A percentile compares a stretch with the other conserved stretches of the same genome.
Evolutionary conservation across 2,329 filamentous ascomycete genomes (phyloP).

Genomic region (Paecilomyces niveus): DNA sequence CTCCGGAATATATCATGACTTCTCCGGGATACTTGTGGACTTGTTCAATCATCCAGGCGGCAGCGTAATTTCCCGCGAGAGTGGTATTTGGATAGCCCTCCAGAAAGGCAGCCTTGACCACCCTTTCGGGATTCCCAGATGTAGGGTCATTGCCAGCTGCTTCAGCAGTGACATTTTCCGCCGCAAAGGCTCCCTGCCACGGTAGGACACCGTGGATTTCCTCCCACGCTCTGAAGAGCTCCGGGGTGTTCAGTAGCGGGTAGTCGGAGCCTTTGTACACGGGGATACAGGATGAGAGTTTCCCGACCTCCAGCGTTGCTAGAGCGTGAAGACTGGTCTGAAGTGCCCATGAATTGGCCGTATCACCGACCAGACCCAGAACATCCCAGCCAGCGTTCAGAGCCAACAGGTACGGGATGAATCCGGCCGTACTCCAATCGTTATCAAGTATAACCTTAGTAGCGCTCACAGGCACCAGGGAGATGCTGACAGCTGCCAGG

Average conservation of each 20-base stretch:
- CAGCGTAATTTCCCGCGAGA: conserved; percentile 31
- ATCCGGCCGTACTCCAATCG: conserved; percentile 38
- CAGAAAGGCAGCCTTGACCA: conserved; percentile 35
- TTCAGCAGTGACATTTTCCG: conserved; percentile 38
- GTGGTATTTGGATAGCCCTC: conserved; percentile 44
- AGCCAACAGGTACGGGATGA: conserved; percentile 40
- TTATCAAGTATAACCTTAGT: conserved; percentile 39
- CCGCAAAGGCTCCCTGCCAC: conserved; percentile 42
- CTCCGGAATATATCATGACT: conserved; percentile 42
- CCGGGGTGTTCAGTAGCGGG: conserved; percentile 41
- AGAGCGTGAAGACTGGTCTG: conserved; percentile 42
- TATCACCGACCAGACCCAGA: conserved; percentile 35
- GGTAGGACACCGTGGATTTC: conserved; percentile 37
- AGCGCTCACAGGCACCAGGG: neutral
- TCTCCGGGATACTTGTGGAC: conserved; percentile 45
- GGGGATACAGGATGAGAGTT: conserved; percentile 40
- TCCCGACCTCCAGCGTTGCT: conserved; percentile 41
- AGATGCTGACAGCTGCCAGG: neutral
- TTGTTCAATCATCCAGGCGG: conserved; percentile 42
- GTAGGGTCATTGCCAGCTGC: conserved; percentile 39
- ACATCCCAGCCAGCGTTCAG: conserved; percentile 40
- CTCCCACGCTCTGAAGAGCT: conserved; percentile 40
- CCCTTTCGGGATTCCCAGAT: conserved; percentile 36
- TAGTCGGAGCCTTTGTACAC: conserved; percentile 42
- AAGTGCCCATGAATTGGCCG: conserved; percentile 40